phyloP scores from a whole-genome alignment of 2,329 filamentous ascomycete genomes.

The Pseudogymnoascus sp. region DNA sequence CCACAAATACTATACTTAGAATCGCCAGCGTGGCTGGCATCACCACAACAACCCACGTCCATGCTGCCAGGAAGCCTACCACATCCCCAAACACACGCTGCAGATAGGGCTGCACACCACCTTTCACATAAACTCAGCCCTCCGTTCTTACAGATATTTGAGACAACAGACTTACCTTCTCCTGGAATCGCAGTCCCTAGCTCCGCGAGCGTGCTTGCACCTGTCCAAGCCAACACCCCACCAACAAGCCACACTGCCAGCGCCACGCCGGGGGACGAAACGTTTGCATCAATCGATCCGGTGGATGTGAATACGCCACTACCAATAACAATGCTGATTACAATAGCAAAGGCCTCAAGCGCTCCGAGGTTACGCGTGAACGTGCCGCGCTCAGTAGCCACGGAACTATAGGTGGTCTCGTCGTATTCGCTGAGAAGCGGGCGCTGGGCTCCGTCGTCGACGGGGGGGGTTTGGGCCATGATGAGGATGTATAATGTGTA shows the following conservation, averaged over 20 bases:
- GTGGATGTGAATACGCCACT: conserved; percentile 58
- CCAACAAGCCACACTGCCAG: conserved; percentile 53
- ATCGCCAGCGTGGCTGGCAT: conserved; percentile 59
- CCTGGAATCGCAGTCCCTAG: conserved; percentile 54
- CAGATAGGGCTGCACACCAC: conserved; percentile 55
- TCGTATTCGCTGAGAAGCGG: conserved; percentile 6
- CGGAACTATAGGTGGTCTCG: background rate
- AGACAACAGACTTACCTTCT: conserved; percentile 35
- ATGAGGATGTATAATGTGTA: background rate
- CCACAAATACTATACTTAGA: conserved; percentile 54
- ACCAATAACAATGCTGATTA: conserved; percentile 56
- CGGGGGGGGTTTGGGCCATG: background rate
- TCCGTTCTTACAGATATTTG: background rate
- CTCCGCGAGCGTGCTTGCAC: conserved; percentile 53
- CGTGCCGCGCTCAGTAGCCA: conserved; percentile 14
- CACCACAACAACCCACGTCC: conserved; percentile 57
- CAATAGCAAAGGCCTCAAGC: conserved; percentile 47
- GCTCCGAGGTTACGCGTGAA: conserved; percentile 40
- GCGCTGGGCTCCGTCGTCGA: conserved; percentile 1
- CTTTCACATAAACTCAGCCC: conserved; percentile 21
- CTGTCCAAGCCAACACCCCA: conserved; percentile 55
- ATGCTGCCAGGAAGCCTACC: conserved; percentile 54
- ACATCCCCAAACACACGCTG: conserved; percentile 52
- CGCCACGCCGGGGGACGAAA: conserved; percentile 50
- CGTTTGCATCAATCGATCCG: conserved; percentile 53